Percentiles rank a stretch among this genome's conserved stretches.
These are phyloP conservation scores for Penicillium coprophilum DNA, from an alignment of 495 filamentous ascomycete genomes.

Conservation along the genomic window DNA sequence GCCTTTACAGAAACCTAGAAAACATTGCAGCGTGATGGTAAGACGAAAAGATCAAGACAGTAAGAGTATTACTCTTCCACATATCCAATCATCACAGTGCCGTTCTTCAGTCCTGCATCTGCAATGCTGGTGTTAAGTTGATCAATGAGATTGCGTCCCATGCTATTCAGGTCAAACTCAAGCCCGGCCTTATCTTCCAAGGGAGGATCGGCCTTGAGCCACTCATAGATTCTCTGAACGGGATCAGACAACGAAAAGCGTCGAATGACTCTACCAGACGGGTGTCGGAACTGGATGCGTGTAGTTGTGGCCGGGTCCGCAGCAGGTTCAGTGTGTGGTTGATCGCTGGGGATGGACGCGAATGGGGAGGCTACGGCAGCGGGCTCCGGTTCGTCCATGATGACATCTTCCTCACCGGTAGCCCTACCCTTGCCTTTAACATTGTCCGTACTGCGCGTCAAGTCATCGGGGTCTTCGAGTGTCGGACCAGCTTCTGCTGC, in stretches of 20 bases:
- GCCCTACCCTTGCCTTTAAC: constrained; percentile 67
- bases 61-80: constrained; percentile 56
- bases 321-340: constrained; percentile 74
- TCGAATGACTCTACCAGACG: constrained; percentile 77
- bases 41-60: neutral
- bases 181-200: constrained; percentile 72
- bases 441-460: constrained; percentile 64
- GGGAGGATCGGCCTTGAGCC: constrained; percentile 80
- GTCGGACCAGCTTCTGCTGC: constrained; percentile 36
- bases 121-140: constrained; percentile 68
- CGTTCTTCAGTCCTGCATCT: constrained; percentile 85
- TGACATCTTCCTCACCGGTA: constrained; percentile 39
- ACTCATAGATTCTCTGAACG: constrained; percentile 86
- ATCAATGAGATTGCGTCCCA: constrained; percentile 80
- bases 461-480: constrained; percentile 74
- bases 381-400: constrained; percentile 31
- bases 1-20: constrained; percentile 14
- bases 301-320: constrained; percentile 69
- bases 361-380: constrained; percentile 52
- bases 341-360: constrained; percentile 63
- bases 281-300: constrained; percentile 85
- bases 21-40: neutral
- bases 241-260: constrained; percentile 77
- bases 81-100: constrained; percentile 90
- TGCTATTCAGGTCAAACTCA: constrained; percentile 79